Evolutionary conservation across 768 basidiomycete species (phyloP).

Genomic region (Agrocybe praecox): DNA sequence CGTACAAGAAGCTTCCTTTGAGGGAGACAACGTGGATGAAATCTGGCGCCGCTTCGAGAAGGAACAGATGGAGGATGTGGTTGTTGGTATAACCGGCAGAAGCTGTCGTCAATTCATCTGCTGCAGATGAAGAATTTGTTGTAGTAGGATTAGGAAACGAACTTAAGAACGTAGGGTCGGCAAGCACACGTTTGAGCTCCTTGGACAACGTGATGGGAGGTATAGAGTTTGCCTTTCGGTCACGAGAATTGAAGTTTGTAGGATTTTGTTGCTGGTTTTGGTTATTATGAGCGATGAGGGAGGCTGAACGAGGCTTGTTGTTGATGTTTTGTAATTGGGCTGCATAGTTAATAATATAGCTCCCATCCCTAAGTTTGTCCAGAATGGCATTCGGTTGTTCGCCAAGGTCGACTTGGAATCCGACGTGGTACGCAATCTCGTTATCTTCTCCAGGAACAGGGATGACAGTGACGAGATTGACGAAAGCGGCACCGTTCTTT

Average conservation of each 20-base stretch:
- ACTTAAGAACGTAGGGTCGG: constrained; percentile 46
- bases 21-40: constrained; percentile 91
- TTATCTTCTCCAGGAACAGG: constrained; percentile 73
- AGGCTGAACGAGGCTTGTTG: background rate
- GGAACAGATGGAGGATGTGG: constrained; percentile 54
- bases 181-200: constrained; percentile 51
- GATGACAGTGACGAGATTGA: constrained; percentile 91
- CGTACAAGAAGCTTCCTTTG: constrained; percentile 92
- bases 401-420: constrained; percentile 94
- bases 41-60: constrained; percentile 70
- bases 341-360: constrained; percentile 69
- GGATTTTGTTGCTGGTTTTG: background rate
- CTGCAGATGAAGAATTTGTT: constrained; percentile 18
- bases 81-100: constrained; percentile 31
- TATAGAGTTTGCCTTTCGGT: constrained; percentile 31
- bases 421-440: constrained; percentile 85
- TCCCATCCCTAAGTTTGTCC: constrained; percentile 76
- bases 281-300: too few relatives aligned
- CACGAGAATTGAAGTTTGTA: constrained; percentile 12
- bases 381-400: constrained; percentile 86
- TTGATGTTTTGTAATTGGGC: background rate
- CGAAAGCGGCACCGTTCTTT: constrained; percentile 83
- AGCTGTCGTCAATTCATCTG: constrained; percentile 18
- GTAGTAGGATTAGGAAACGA: constrained; percentile 41
- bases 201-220: constrained; percentile 48